These are phyloP conservation scores for Aspergillus hiratsukae DNA, from an alignment of 2,329 filamentous ascomycete species.

Conservation along the genomic window DNA sequence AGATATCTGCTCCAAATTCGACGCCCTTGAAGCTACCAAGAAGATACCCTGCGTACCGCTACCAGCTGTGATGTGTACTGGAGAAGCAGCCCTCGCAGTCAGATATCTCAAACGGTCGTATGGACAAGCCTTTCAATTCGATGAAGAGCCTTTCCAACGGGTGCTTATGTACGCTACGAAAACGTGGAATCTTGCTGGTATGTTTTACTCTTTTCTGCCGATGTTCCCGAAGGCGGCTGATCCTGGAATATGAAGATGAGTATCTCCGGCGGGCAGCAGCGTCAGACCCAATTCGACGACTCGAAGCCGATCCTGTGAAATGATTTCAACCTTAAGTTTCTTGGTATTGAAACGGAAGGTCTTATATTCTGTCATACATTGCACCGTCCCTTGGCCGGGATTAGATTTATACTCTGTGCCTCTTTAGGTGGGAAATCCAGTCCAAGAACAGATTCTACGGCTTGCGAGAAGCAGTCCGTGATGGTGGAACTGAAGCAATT, in stretches of 20 bases:
- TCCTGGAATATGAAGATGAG: not conserved
- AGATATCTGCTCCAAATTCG: slow-evolving; percentile 5
- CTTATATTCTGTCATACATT: no score
- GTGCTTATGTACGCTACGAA: not conserved
- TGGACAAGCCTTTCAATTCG: not conserved
- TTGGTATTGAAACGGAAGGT: no score
- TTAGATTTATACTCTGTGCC: no score
- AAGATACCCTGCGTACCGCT: slow-evolving; percentile 5
- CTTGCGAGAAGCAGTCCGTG: no score
- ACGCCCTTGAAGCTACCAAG: not conserved
- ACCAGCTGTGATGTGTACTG: not conserved
- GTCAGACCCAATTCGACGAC: no score
- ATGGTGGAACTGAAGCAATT: no score
- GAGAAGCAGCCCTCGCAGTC: not conserved
- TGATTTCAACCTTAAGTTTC: no score
- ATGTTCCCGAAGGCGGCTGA: not conserved
- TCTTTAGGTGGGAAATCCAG: no score
- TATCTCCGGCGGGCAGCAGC: not conserved
- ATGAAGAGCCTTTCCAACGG: not conserved
- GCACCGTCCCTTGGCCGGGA: no score
- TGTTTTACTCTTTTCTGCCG: not conserved
- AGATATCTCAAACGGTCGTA: not conserved
- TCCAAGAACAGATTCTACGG: no score
- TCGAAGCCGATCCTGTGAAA: no score
- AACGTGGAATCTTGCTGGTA: not conserved